Evolutionary conservation across 441 rosid species (phyloP).

Genomic region (Adansonia madagascariensis): DNA sequence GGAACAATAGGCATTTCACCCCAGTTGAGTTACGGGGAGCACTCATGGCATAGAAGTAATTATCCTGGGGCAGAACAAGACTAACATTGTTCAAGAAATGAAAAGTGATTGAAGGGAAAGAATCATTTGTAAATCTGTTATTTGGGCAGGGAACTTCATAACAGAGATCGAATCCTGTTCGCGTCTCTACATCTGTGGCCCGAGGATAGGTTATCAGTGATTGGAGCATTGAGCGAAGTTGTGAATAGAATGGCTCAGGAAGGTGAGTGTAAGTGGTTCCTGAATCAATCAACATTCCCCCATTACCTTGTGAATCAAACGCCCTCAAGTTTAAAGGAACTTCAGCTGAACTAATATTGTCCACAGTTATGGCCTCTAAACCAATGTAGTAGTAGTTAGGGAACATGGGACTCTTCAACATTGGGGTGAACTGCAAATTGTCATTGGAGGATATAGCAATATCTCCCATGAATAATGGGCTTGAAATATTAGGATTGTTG

Average conservation of each 20-base stretch:
- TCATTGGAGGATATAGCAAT: constrained; percentile 46
- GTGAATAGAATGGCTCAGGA: constrained; percentile 67
- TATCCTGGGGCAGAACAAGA: constrained; percentile 63
- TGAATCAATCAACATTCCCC: constrained; percentile 81
- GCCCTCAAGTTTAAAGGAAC: constrained; percentile 61
- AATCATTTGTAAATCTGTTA: constrained; percentile 34
- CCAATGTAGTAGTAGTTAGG: constrained; percentile 79
- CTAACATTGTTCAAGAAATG: constrained; percentile 73
- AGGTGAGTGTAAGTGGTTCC: constrained; percentile 87
- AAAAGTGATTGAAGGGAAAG: constrained; percentile 65
- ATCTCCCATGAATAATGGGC: constrained; percentile 73
- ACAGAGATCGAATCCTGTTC: constrained; percentile 78
- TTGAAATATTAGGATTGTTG: constrained; percentile 69
- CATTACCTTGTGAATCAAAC: constrained; percentile 73
- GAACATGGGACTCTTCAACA: constrained; percentile 60
- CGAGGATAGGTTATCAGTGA: constrained; percentile 58
- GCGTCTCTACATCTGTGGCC: constrained; percentile 53
- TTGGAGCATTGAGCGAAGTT: constrained; percentile 54
- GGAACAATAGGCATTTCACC: constrained; percentile 71
- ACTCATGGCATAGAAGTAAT: constrained; percentile 69
- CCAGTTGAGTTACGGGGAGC: constrained; percentile 66
- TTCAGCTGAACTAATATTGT: constrained; percentile 37
- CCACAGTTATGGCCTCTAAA: constrained; percentile 59
- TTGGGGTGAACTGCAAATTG: constrained; percentile 68
- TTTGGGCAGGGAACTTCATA: constrained; percentile 66